phyloP scores from a whole-genome alignment of 495 filamentous ascomycete species.

The Aspergillus panamensis region DNA sequence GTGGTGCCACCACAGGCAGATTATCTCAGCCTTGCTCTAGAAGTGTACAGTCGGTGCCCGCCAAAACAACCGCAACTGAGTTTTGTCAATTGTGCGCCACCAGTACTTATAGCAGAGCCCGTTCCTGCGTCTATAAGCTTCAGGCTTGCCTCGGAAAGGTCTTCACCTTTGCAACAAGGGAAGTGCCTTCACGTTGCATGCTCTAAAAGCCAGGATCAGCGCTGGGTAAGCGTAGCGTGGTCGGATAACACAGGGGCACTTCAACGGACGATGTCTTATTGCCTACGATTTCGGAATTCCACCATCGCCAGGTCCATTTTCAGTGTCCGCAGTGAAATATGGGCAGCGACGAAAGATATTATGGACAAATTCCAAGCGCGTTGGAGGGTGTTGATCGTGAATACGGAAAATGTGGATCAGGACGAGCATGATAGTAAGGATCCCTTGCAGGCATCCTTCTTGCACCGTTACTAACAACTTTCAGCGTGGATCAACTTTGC shows the following conservation, averaged over 20 bases:
- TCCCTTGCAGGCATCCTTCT: neutral
- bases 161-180: constrained; percentile 75
- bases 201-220: constrained; percentile 71
- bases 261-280: constrained; percentile 76
- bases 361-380: constrained; percentile 65
- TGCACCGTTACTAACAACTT: constrained; percentile 8
- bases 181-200: constrained; percentile 84
- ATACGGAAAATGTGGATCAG: constrained; percentile 65
- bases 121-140: constrained; percentile 75
- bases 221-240: constrained; percentile 93
- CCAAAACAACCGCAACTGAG: constrained; percentile 44
- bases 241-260: constrained; percentile 75
- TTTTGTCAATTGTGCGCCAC: constrained; percentile 54
- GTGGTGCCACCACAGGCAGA: constrained; percentile 64
- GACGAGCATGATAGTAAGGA: constrained; percentile 64
- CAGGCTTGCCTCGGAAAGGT: constrained; percentile 55
- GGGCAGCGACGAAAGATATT: constrained; percentile 76
- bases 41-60: constrained; percentile 83
- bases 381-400: constrained; percentile 78
- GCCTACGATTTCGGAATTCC: constrained; percentile 62
- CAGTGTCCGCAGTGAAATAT: constrained; percentile 75
- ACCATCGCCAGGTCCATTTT: constrained; percentile 51
- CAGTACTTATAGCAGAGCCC: constrained; percentile 70
- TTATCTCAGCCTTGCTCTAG: constrained; percentile 66
- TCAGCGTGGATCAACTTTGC: constrained; percentile 46